Evolutionary conservation across 2,329 filamentous ascomycete genomes (phyloP).

Genomic region (Penicillium fuscoglaucum): DNA sequence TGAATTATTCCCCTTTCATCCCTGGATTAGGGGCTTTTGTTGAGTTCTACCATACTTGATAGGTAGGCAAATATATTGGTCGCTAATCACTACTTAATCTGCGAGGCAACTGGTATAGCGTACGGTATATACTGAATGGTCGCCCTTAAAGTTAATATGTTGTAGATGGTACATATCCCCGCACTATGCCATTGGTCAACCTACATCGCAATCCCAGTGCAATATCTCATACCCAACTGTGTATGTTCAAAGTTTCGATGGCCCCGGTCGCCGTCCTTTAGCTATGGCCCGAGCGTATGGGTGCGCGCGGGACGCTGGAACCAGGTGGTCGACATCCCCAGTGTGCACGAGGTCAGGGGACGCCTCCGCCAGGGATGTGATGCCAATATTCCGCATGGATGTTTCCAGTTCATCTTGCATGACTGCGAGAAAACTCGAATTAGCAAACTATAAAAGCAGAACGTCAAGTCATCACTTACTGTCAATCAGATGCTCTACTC

Average conservation of each 20-base stretch:
- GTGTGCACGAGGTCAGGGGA: constrained; percentile 49
- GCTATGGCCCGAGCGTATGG: constrained; percentile 44
- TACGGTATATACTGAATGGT: neutral
- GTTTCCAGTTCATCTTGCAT: constrained; percentile 52
- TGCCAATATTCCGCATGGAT: constrained; percentile 50
- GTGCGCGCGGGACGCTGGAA: constrained; percentile 44
- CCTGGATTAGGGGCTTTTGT: neutral
- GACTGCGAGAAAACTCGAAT: constrained; percentile 29
- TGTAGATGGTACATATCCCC: neutral
- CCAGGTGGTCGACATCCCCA: constrained; percentile 52
- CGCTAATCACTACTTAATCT: neutral
- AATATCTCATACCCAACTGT: neutral
- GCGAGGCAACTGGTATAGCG: neutral
- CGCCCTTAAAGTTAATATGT: neutral
- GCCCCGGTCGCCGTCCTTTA: constrained; percentile 26
- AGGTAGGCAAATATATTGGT: neutral
- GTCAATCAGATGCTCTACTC: constrained; percentile 56
- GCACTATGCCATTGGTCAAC: neutral
- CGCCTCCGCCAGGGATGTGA: constrained; percentile 47
- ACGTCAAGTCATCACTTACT: constrained; percentile 46
- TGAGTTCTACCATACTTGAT: neutral
- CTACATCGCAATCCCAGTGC: neutral
- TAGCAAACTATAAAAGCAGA: neutral
- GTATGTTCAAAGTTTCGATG: constrained; percentile 30
- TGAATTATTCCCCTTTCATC: neutral